Percentiles rank a stretch among this genome's conserved stretches.
Evolutionary conservation across 768 basidiomycete genomes (phyloP).

Genomic region (Galerina sulciceps): DNA sequence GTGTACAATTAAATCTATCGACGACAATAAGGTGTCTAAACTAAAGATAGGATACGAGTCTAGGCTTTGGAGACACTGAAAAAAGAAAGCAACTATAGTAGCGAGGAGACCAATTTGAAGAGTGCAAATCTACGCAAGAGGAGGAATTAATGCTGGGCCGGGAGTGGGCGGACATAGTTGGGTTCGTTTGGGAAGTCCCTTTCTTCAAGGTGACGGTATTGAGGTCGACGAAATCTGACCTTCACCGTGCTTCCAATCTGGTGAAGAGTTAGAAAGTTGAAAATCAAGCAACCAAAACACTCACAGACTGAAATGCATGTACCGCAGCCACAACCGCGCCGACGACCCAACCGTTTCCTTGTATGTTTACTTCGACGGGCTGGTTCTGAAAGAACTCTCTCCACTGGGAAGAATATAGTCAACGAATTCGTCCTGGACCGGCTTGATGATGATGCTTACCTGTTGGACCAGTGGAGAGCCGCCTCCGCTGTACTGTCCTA

Average conservation of each 20-base stretch:
- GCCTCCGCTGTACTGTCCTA: too few relatives aligned
- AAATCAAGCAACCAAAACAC: not conserved
- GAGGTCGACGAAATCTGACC: not conserved
- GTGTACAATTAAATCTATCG: too few relatives aligned
- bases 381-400: constrained; percentile 14
- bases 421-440: too few relatives aligned
- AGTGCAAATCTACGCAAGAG: too few relatives aligned
- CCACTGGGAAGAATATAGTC: not conserved
- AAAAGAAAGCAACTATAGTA: too few relatives aligned
- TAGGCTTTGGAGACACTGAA: too few relatives aligned
- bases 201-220: not conserved
- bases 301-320: not conserved
- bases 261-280: not conserved
- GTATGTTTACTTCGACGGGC: constrained; percentile 15
- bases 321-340: constrained; percentile 15
- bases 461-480: not conserved
- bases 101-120: too few relatives aligned
- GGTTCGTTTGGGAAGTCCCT: not conserved
- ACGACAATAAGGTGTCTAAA: too few relatives aligned
- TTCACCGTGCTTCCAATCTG: not conserved
- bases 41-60: too few relatives aligned
- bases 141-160: too few relatives aligned
- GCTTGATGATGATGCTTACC: not conserved
- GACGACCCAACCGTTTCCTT: constrained; percentile 22
- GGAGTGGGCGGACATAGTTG: not conserved